Base-by-base conservation (phyloP, 108 stramenopile species). In the Skeletonema marinoi region DNA sequence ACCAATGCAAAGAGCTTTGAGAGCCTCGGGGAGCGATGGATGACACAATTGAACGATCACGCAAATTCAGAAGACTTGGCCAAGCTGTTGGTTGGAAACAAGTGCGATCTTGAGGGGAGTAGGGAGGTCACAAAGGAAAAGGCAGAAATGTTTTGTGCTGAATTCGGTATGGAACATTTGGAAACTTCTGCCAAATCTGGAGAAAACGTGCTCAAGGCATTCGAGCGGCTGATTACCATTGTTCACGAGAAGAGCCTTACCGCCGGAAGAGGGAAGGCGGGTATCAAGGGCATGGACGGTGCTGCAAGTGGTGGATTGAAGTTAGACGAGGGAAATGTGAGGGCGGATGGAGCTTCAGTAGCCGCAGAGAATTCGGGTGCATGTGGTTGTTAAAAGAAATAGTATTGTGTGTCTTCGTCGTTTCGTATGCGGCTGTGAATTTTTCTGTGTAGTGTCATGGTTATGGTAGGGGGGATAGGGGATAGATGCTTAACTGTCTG, bases 31-130 rank as follows among this genome's bases (percentile, higher is more conserved):
- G 91, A 92, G 65, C 78, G 93, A 70, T 92, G 90, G 96, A 92
- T 95, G 91, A 86, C 88, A 6, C 95, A 96, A 75, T 72, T 96
- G 30, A 88, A 93, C 50, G 96, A 96, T 73, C 93, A 96, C 81
- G 91, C 93, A 30, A 85, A 86, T 46, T 65, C 85, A 9, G 93
- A 94, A 35, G 92, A 95, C 70, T 48, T 93, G 56, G 92, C 92
- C 39, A 96, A 93, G 61, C 64, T 96, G 36, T 68, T 96, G 33
- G 95, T 96, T 2, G 96, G 93, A 36, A 96, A 96, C 67, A 96
- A 96, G 81, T 86, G 85, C 61, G 96, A 95, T 85, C 68, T 96
- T 21, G 92, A 88, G 68, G 86, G 78, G 8, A 73, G 71, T 65
- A 81, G 91, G 60, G 93, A 96, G 80, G 95, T 93, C 9, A 78